These are phyloP conservation scores for Amesomyces nigricolor DNA, from an alignment of 2,329 filamentous ascomycete species.

Conservation along the genomic window DNA sequence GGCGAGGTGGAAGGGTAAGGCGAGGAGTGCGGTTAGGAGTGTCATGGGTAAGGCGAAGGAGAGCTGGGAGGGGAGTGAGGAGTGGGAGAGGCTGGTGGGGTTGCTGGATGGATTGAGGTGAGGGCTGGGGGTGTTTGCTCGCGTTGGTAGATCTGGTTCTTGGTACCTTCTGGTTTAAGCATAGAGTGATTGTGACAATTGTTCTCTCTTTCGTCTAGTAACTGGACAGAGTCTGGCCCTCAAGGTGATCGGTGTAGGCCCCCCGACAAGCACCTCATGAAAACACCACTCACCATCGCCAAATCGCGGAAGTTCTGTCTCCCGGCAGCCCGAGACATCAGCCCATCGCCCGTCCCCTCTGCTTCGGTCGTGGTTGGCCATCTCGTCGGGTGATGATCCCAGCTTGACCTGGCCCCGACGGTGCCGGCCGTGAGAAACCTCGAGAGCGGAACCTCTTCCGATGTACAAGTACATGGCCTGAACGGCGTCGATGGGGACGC, in stretches of 20 bases:
- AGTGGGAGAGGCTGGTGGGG: conserved; percentile 57
- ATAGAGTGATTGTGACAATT: not conserved
- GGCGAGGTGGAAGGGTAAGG: conserved; percentile 82
- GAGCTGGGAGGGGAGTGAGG: conserved; percentile 70
- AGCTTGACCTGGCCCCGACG: not conserved
- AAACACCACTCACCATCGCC: not conserved
- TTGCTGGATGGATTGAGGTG: conserved; percentile 44
- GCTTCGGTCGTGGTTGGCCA: not conserved
- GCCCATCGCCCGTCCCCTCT: not conserved
- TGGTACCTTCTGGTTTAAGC: not conserved
- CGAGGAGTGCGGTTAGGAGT: conserved; percentile 73
- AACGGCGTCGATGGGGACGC: no score
- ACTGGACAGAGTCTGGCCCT: no score
- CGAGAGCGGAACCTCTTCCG: not conserved
- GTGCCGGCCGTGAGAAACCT: not conserved
- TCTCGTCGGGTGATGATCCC: not conserved
- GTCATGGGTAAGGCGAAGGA: conserved; percentile 78
- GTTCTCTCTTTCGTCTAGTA: no score
- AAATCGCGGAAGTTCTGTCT: not conserved
- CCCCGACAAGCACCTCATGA: no score
- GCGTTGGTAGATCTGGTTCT: not conserved
- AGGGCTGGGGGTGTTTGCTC: not conserved
- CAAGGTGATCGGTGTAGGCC: no score
- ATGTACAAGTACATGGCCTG: not conserved
- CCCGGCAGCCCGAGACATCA: not conserved